Base-by-base conservation (phyloP, 2,329 filamentous ascomycete species). In the Colletotrichum sansevieriae region DNA sequence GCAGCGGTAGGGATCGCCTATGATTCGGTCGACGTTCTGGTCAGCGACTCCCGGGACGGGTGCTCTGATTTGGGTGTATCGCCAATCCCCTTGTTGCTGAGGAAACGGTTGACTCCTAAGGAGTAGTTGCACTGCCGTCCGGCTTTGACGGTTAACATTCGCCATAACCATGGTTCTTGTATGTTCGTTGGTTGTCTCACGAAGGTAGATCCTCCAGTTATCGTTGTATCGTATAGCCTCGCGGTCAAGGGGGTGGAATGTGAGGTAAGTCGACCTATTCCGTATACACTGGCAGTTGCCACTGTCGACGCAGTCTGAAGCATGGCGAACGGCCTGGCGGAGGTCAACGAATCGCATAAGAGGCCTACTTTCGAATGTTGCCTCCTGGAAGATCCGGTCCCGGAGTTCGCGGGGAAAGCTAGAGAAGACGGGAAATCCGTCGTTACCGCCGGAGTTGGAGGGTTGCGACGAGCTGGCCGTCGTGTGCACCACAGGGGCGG, bases 1-100 rank as follows among this genome's bases (percentile, higher is more conserved):
- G 43, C 55, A 68, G 2, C 41, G 33, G n/a, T 35, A 52, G 2
- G 68, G 49, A 10, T 68, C 65, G 39, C 65, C 60, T 3, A 66
- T 18, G 20, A 62, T 37, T 10, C 22, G 35, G 11, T 49, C 1
- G 29, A 10, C 54, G 43, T 46, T 29, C 22, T 29, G 59, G 10
- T n/a, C 29, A 9, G 29, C 29, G 29, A 29, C 29, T 29, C 29
- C 29, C 7, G 29, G 29, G 29, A 29, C 2, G 8, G 12, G 12
- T 18, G 7, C 11, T 65, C 33, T 12, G 37, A 59, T 39, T 15
- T 59, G 15, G 2, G 64, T 67, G 22, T 63, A 13, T 22, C 25
- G 8, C 64, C 59, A 63, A 20, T 63, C 52, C 0, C 59, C 64
- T 25, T 43, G 64, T 18, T 44, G 12, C 1, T 63, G 59, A 3